These are phyloP conservation scores for Arctostaphylos glauca DNA, from an alignment of 148 eudicot genomes.

Conservation along the genomic window DNA sequence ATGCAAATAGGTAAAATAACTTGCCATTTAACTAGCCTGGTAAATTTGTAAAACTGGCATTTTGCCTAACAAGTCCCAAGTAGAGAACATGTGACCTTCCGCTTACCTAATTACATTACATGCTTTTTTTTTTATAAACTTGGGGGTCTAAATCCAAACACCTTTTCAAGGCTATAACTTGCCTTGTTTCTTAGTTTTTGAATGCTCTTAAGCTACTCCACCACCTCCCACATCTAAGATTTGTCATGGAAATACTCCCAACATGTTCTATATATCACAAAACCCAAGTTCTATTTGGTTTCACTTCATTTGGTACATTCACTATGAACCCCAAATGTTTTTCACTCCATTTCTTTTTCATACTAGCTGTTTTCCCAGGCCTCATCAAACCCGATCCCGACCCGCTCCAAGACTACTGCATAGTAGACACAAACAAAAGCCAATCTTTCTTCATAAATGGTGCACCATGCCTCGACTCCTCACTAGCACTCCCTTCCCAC, in stretches of 20 bases:
- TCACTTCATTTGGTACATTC: neutral
- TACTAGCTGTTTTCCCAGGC: conserved; percentile 22
- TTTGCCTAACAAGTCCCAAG: too few species aligned
- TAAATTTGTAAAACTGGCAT: too few species aligned
- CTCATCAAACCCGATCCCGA: conserved; percentile 50
- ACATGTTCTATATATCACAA: conserved; percentile 12
- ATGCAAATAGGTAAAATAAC: too few species aligned
- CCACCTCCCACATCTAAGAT: conserved; percentile 8
- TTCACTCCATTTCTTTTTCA: conserved; percentile 19
- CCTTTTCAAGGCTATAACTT: too few species aligned
- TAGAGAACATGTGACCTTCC: too few species aligned
- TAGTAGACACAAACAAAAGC: conserved; percentile 45
- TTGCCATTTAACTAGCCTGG: too few species aligned
- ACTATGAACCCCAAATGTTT: conserved; percentile 31
- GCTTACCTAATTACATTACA: too few species aligned
- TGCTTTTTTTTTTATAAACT: too few species aligned
- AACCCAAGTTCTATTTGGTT: neutral
- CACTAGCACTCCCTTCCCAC: conserved; percentile 43
- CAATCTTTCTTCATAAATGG: conserved; percentile 39
- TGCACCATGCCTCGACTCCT: conserved; percentile 60
- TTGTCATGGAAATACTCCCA: neutral
- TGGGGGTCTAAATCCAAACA: conserved; percentile 15
- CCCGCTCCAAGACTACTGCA: conserved; percentile 82
- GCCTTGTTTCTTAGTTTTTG: conserved; percentile 15
- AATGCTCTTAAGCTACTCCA: conserved; percentile 45